These are phyloP conservation scores for Ogataea corticis DNA, from an alignment of 805 yeast genomes.

Conservation along the genomic window DNA sequence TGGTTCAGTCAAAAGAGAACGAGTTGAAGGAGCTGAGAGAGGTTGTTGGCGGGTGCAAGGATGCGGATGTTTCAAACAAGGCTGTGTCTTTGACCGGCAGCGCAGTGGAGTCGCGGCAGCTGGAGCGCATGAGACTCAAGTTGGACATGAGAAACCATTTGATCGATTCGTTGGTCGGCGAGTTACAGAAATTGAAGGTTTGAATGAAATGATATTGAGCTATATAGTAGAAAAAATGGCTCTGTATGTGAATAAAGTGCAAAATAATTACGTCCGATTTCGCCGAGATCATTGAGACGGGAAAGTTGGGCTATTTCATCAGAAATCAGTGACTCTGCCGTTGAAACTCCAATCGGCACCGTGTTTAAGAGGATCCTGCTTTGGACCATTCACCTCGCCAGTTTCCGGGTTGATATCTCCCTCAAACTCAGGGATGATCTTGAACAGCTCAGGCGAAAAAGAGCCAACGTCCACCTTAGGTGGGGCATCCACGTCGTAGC, in stretches of 20 bases:
- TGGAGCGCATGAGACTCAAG: constrained; percentile 19
- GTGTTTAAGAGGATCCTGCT: constrained; percentile 84
- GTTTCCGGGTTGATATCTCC: constrained; percentile 92
- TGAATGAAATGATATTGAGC: background rate
- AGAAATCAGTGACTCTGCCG: constrained; percentile 96
- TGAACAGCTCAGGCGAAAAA: constrained; percentile 67
- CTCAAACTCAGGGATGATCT: constrained; percentile 91
- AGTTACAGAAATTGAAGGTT: constrained; percentile 2
- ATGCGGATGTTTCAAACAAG: constrained; percentile 18
- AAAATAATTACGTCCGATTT: constrained; percentile 9
- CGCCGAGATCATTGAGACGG: constrained; percentile 12
- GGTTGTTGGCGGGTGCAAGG: constrained; percentile 16
- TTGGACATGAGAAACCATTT: constrained; percentile 15
- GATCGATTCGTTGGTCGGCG: constrained; percentile 9
- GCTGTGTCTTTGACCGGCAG: constrained; percentile 3
- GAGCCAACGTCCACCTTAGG: constrained; percentile 55
- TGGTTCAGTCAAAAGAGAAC: constrained; percentile 20
- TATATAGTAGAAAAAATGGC: too few species aligned
- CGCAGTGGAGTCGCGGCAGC: constrained; percentile 7
- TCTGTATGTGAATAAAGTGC: constrained; percentile 1
- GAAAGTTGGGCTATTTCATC: constrained; percentile 12
- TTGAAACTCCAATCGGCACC: constrained; percentile 94
- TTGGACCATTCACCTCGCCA: constrained; percentile 96
- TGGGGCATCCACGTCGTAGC: constrained; percentile 32
- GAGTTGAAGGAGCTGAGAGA: constrained; percentile 15